These are phyloP conservation scores for Solanum verrucosum DNA, from an alignment of 257 asterid species.

Conservation along the genomic window DNA sequence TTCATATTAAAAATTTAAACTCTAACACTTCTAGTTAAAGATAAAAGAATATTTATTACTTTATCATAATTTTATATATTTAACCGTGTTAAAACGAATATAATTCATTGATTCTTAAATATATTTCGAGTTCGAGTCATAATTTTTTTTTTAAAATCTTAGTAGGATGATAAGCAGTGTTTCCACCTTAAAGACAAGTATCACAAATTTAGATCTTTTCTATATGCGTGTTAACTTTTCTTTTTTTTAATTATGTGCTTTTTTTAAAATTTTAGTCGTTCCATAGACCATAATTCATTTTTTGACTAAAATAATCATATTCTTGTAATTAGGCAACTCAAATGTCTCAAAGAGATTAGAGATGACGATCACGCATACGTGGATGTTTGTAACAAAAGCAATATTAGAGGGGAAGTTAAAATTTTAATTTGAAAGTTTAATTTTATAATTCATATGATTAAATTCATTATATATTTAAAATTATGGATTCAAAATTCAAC, in stretches of 20 bases:
- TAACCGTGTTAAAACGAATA: neutral
- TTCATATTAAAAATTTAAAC: neutral
- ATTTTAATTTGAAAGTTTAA: neutral
- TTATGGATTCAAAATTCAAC: neutral
- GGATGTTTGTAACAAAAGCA: neutral
- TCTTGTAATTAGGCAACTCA: neutral
- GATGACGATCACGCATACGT: neutral
- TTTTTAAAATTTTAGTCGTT: neutral
- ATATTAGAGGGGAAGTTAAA: neutral
- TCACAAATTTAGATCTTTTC: too few relatives aligned
- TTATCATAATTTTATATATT: neutral
- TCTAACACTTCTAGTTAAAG: rapidly evolving
- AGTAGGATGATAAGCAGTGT: too few relatives aligned
- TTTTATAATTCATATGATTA: neutral
- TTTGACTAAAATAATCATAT: neutral
- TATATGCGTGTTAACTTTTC: neutral
- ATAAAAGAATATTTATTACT: rapidly evolving
- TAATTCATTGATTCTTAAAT: neutral
- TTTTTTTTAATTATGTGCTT: neutral
- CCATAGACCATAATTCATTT: neutral
- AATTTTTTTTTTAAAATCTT: too few relatives aligned
- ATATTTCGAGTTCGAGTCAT: too few relatives aligned
- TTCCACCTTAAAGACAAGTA: too few relatives aligned
- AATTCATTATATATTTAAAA: neutral
- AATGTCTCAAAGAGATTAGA: neutral